Base-by-base conservation (phyloP, 2,329 filamentous ascomycete species). In the Blastomyces parvus region DNA sequence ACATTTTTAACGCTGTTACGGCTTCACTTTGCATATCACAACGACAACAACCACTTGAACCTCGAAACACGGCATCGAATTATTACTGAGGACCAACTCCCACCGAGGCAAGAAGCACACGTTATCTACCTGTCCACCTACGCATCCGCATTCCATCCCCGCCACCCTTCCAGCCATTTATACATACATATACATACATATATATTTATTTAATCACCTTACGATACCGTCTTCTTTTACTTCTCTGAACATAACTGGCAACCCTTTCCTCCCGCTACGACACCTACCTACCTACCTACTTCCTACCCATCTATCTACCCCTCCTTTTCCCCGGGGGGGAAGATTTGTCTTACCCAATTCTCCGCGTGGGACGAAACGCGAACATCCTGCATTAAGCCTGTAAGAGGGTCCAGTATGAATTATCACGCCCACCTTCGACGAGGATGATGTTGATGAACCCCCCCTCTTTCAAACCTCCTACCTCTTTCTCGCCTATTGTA, bases 1-100 rank as follows among this genome's bases (percentile, higher is more conserved):
- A n/a, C 17, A 22, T 40, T 42, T 8, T 40, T 58, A n/a, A 58
- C 56, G 56, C 36, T 40, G 30, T 58, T 27, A 58, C 56, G 56
- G 36, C 56, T 42, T 58, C 17, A 25, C 17, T 40, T 53, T 50
- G 19, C 42, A 44, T 19, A 44, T 22, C 19, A 48, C 7, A 48
- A n/a, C 44, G 8, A 48, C 44, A 2, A 11, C 46, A 7, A 9
- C 9, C 27, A 25, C 9, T 27, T 11, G n/a, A 25, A 22, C 19
- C 7, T 48, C n/a, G n/a, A 48, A 22, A 48, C 22, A 11, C 46
- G 2, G 7, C 9, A 48, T n/a, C n/a, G n/a, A 27, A n/a, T n/a
- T n/a, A 50, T 27, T 36, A 13, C n/a, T 22, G 22, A 50, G n/a
- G 4, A 25, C 22, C 19, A 1, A 50, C n/a, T 5, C n/a, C 46